A percentile compares a stretch with the other conserved stretches of the same genome.
phyloP scores from a whole-genome alignment of 805 yeast species.

The Wickerhamiella australiensis region DNA sequence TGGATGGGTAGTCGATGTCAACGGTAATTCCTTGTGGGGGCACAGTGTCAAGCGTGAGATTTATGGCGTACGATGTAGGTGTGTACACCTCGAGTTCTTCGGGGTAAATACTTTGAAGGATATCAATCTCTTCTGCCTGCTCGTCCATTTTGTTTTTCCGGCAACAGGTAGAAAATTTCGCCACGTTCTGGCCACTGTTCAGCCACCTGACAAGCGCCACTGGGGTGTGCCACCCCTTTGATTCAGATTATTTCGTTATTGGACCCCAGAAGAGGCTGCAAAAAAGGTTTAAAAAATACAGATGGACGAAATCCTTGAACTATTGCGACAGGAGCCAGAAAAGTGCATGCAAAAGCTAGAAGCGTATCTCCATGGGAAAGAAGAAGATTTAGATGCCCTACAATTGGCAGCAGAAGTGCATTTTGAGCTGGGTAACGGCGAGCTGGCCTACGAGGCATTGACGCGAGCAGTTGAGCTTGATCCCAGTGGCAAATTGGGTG shows the following conservation, averaged over 20 bases:
- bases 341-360: conserved; percentile 40
- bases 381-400: conserved; percentile 30
- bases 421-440: conserved; percentile 69
- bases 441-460: conserved; percentile 58
- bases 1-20: conserved; percentile 58
- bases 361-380: conserved; percentile 25
- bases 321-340: conserved; percentile 39
- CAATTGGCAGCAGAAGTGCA: conserved; percentile 56
- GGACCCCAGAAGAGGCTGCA: conserved; percentile 37
- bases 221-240: too few relatives aligned
- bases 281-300: neutral
- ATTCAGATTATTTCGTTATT: too few relatives aligned
- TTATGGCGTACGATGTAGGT: conserved; percentile 43
- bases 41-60: conserved; percentile 53
- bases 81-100: conserved; percentile 55
- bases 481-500: conserved; percentile 50
- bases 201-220: too few relatives aligned
- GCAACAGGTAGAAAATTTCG: neutral
- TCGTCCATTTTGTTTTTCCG: conserved; percentile 56
- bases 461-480: conserved; percentile 54
- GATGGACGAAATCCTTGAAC: conserved; percentile 21
- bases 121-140: conserved; percentile 80
- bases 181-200: too few relatives aligned
- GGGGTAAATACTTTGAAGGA: conserved; percentile 82
- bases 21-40: conserved; percentile 47